These are phyloP conservation scores for Borealophlyctis nickersoniae DNA, from an alignment of 192 early-diverging fungal species.

Conservation along the genomic window DNA sequence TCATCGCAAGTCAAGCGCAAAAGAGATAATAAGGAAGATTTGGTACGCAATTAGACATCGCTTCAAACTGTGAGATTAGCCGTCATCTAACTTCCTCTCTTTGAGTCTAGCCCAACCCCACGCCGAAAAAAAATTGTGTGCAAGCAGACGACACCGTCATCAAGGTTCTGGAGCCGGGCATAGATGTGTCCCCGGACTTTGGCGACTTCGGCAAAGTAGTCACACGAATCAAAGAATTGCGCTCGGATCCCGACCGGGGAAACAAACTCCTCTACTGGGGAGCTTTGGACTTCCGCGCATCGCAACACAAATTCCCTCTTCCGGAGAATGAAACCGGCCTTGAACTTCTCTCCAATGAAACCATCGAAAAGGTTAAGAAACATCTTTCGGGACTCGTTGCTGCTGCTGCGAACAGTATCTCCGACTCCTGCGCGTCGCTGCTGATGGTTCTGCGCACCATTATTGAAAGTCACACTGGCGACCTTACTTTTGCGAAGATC, in stretches of 20 bases:
- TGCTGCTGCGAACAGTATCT: too few species aligned
- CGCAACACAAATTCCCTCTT: neutral
- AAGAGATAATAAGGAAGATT: too few species aligned
- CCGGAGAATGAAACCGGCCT: conserved; percentile 6
- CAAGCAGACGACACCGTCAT: neutral
- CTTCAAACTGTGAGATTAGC: conserved; percentile 3
- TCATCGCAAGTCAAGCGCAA: too few species aligned
- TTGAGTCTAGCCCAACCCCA: conserved; percentile 3
- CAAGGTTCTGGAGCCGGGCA: conserved; percentile 6
- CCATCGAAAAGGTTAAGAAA: neutral
- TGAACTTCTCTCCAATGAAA: neutral
- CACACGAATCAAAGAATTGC: conserved; percentile 5
- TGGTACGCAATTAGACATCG: conserved; percentile 1
- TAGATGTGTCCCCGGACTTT: neutral
- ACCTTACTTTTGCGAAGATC: too few species aligned
- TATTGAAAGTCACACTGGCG: too few species aligned
- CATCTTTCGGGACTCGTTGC: too few species aligned
- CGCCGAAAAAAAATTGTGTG: conserved; percentile 2
- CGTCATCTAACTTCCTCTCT: neutral
- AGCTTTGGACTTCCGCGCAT: neutral
- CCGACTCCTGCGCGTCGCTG: too few species aligned
- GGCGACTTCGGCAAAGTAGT: conserved; percentile 5
- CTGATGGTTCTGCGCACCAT: too few species aligned
- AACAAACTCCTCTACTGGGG: neutral
- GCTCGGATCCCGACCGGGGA: neutral